Base-by-base conservation (phyloP, 148 eudicot genomes). In the Dysphania ambrosioides region DNA sequence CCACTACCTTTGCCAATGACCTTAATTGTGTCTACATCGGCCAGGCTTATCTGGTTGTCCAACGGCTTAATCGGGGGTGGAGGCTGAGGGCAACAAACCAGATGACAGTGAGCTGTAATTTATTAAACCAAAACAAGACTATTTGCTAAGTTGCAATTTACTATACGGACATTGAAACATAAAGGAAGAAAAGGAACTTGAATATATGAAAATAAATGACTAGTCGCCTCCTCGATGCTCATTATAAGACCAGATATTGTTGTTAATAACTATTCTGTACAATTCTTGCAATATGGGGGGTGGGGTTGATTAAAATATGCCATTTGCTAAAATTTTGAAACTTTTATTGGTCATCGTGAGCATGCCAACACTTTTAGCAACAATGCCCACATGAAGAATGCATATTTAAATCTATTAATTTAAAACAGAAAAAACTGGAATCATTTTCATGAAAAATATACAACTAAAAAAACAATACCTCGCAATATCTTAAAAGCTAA, bases 1-100 rank as follows among this genome's bases (percentile, higher is more conserved):
- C 98, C 93, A 77, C 83, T 91, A 74, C 98, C 98, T 82, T 93
- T 87, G 35, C 98, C 98, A 61, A 93, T 83, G 71, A 91, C 99
- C 87, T 92, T 89, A 62, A 90, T 85, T 66, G 89, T 88, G 78
- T 95, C 99, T 78, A 95, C 87, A 82, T 95, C 99, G 40, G 91
- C 97, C 72, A 95, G 85, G 88, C 94, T 87, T 84, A 95, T 82
- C 80, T 92, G 99, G 74, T 88, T 87, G 68, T 95, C 99, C 34
- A 88, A 84, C 76, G 99, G 97, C 82, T 86, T 91, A 74, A 95
- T 92, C 41, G 90, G 91, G 27, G 90, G 91, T 63, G 94, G 87
- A 72, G 94, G 92, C 99, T 92, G 92, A 57, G 41, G 51, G 44
- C 35, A 30, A 72, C 42, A 80, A 32, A 53, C 32, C 44, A 77